Evolutionary conservation across 352 stramenopile species (phyloP), one percentile per base, ranked within the genome.

Genomic region (Elongisporangium prolatum): DNA sequence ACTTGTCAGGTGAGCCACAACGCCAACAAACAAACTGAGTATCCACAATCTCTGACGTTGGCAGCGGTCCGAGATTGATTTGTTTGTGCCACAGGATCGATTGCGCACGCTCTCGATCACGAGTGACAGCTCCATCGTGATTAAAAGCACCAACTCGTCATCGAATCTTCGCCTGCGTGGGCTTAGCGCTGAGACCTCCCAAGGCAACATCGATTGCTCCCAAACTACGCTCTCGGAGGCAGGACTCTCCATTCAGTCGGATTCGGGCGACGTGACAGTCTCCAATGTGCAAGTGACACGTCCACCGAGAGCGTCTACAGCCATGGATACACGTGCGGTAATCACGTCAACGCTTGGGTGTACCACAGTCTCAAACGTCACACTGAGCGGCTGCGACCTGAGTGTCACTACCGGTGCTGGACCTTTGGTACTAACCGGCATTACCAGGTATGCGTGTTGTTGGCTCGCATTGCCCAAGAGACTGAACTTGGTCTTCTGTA

Each of bases 351-450:
- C 63, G 21, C 66, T 92, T 20, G 83, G 80, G 0, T 48, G 71
- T 11, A 58, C 89, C 10, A 68, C 57, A 13, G 61, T 89, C 22
- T 60, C 63, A 25, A 79, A 85, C 48, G 63, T 70, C 9, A 74
- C 74, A 50, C 71, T 89, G 17, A 56, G 63, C 9, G 76, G 87
- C 38, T 86, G 83, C 38, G 76, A 88, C 44, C 64, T 88, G 10
- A 40, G 71, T 20, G 61, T 87, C 4, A 56, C 69, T 57, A 81
- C 76, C 2, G 76, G 76, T 37, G 83, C 79, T 21, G 74, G 74
- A 18, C 78, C 69, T 18, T 67, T 89, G 22, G 48, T 65, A 11
- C 24, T 88, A 11, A 58, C 64, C 4, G 59, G 61, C 18, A 53
- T 86, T 21, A 52, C 72, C 5, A 81, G 71, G 82, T 89, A 69